Conservation (phyloP, 805 yeast genomes). For the Candida boidinii region DNA sequence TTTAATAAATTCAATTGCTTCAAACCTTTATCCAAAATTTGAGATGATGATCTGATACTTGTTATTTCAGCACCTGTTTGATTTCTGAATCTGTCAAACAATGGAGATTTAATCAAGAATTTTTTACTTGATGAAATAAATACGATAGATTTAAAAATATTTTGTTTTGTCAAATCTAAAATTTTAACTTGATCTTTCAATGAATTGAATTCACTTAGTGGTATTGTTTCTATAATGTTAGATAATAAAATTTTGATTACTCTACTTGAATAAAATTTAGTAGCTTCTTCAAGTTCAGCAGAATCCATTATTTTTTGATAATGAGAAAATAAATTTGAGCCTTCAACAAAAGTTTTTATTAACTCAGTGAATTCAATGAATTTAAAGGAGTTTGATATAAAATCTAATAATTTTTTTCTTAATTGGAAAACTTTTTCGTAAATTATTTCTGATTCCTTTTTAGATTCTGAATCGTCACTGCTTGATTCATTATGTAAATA, state of each 20-base stretch:
- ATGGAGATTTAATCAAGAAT: conserved; percentile 24
- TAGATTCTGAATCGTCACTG: no score
- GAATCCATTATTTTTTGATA: neutral
- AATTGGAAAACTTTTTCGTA: no score
- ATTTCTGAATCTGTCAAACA: conserved; percentile 47
- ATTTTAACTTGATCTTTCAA: conserved; percentile 24
- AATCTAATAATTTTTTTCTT: conserved; percentile 5
- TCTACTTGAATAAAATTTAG: conserved; percentile 26
- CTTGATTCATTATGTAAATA: no score
- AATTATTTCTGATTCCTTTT: no score
- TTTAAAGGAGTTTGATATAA: no score
- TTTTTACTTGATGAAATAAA: conserved; percentile 27
- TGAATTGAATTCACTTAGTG: conserved; percentile 22
- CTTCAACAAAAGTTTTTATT: neutral
- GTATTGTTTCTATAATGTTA: conserved; percentile 26
- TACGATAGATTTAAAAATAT: no score
- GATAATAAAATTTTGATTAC: conserved; percentile 23
- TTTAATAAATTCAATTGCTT: conserved; percentile 39
- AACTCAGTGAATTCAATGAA: neutral
- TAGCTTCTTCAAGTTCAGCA: neutral
- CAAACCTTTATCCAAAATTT: conserved; percentile 35
- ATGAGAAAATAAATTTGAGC: neutral
- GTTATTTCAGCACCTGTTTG: conserved; percentile 56
- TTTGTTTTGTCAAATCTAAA: conserved; percentile 30
- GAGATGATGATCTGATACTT: conserved; percentile 35